Conservation (phyloP, 2,329 filamentous ascomycete genomes). For the Fusarium tjaetaba region DNA sequence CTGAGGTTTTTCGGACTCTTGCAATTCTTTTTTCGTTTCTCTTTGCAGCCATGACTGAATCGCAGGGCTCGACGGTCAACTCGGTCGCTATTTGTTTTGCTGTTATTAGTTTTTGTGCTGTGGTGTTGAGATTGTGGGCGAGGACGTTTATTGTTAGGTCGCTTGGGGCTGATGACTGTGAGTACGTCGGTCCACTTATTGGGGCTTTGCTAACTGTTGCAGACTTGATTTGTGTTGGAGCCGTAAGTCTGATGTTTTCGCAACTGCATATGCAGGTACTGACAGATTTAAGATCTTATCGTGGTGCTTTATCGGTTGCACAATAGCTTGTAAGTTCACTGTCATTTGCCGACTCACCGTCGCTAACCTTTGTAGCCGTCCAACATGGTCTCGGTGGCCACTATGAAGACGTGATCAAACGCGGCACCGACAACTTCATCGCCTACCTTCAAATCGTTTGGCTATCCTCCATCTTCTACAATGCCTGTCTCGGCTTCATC, state of each 20-base stretch:
- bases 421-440: conserved; percentile 21
- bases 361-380: not conserved
- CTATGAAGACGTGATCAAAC: conserved; percentile 16
- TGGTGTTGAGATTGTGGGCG: conserved; percentile 26
- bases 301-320: conserved; percentile 24
- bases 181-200: not conserved
- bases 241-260: not conserved
- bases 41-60: conserved; percentile 8
- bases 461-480: conserved; percentile 30
- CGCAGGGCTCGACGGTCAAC: conserved; percentile 14
- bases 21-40: not conserved
- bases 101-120: conserved; percentile 23
- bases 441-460: conserved; percentile 31
- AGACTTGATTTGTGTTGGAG: conserved; percentile 32
- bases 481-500: conserved; percentile 32
- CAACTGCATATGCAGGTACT: not conserved
- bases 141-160: conserved; percentile 26
- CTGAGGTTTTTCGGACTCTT: not conserved
- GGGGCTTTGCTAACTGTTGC: not conserved
- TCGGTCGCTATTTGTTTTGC: conserved; percentile 26
- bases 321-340: conserved; percentile 4
- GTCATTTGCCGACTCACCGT: rapidly evolving
- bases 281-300: not conserved
- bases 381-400: conserved; percentile 26
- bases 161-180: conserved; percentile 26